Evolutionary conservation across 257 asterid species (phyloP), one percentile per base, ranked within the genome.

Genomic region (Solanum bulbocastanum): DNA sequence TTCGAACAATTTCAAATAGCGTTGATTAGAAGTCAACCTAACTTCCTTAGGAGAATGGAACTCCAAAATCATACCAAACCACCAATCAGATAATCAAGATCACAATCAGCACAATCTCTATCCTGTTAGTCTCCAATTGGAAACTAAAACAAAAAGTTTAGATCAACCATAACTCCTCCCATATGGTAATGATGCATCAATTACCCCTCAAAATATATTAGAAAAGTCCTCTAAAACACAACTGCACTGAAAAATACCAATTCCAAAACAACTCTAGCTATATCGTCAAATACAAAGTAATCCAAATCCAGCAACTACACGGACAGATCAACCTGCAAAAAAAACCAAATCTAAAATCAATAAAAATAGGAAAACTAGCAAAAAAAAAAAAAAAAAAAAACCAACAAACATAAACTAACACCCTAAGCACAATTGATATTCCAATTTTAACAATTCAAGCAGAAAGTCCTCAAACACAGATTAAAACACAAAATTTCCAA

Each of bases 271-370:
- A 30, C 60, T 83, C 83, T 65, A 86, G 39, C 82, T 85, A 87
- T 42, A 87, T 89, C 89, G 40, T 33, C n/a, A 35, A 60, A 86
- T 65, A 20, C 49, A 81, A 56, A 78, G 72, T 81, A 88, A 90
- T 86, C 56, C 87, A 89, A 87, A 87, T 86, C 91, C 90, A n/a
- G 86, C 69, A 82, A 82, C 86, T 32, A 20, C 27, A 32, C 32
- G 20, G 20, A 88, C 92, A 88, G 92, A 92, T 92, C 94, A 90
- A 88, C 94, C 97, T 93, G 96, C 94, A 94, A 91, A 15, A 25
- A 30, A 86, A 87, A 30, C 79, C 86, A 87, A 84, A 91, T 78
- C 39, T 44, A 30, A 49, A 49, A 82, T 82, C 86, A 82, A 30
- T 30, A 10, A 46, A 18, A 81, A 81, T 3, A 25, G 14, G 27